phyloP scores from a whole-genome alignment of 2,329 filamentous ascomycete genomes.

The Didymella exigua region DNA sequence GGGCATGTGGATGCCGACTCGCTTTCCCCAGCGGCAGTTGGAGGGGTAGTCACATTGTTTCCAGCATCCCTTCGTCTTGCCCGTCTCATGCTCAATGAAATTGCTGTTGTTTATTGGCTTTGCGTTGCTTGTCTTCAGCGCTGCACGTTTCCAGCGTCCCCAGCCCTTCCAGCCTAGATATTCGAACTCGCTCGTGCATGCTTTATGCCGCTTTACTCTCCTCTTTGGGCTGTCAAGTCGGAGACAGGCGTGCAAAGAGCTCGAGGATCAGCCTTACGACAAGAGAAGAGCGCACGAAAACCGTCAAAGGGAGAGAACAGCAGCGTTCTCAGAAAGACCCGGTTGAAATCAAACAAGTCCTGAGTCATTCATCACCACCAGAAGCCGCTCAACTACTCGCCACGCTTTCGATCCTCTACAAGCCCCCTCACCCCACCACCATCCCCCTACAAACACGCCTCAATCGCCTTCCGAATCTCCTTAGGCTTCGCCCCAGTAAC shows the following conservation, averaged over 20 bases:
- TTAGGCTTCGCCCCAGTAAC: slow-evolving; percentile 29
- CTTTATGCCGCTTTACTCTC: slow-evolving; percentile 41
- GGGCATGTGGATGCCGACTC: slow-evolving; percentile 38
- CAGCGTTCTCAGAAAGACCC: too few relatives aligned
- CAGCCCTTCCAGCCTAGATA: slow-evolving; percentile 58
- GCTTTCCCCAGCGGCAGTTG: slow-evolving; percentile 50
- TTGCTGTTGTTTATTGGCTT: slow-evolving; percentile 2
- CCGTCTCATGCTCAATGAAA: neutral
- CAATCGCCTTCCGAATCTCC: slow-evolving; percentile 33
- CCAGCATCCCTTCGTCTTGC: slow-evolving; percentile 49
- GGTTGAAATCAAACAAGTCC: too few relatives aligned
- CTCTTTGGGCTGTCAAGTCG: neutral
- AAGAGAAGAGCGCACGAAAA: too few relatives aligned
- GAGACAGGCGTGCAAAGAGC: too few relatives aligned
- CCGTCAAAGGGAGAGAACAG: too few relatives aligned
- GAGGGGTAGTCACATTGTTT: slow-evolving; percentile 53
- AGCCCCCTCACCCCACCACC: too few relatives aligned
- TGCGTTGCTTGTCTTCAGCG: slow-evolving; percentile 4
- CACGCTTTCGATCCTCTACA: too few relatives aligned
- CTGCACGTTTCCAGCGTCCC: slow-evolving; percentile 49
- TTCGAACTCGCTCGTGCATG: slow-evolving; percentile 60
- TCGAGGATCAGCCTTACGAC: too few relatives aligned
- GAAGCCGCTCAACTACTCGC: too few relatives aligned
- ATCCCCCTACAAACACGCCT: slow-evolving; percentile 25
- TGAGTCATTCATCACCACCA: too few relatives aligned